phyloP scores from a whole-genome alignment of 2,329 filamentous ascomycete genomes.

The Sclerotinia glacialis region DNA sequence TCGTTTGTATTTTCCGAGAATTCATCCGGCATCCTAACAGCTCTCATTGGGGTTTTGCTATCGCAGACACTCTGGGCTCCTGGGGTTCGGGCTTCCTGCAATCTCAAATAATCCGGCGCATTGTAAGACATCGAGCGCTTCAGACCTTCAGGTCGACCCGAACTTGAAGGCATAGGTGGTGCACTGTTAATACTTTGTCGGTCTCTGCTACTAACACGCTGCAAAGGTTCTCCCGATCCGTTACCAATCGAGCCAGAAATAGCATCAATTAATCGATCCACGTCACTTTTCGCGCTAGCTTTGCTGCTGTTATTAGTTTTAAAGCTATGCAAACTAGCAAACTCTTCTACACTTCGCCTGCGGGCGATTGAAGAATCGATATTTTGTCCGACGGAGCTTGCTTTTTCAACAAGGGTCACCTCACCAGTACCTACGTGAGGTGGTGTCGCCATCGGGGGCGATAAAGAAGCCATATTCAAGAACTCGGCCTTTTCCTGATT shows the following conservation, averaged over 20 bases:
- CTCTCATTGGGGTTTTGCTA: slow-evolving; percentile 45
- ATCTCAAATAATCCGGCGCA: slow-evolving; percentile 28
- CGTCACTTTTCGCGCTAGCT: slow-evolving; percentile 51
- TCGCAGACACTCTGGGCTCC: slow-evolving; percentile 43
- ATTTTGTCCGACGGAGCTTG: slow-evolving; percentile 33
- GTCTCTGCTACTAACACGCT: slow-evolving; percentile 29
- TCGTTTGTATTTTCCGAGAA: slow-evolving; percentile 24
- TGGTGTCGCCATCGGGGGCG: slow-evolving; percentile 21
- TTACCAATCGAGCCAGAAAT: slow-evolving; percentile 59
- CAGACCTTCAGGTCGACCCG: slow-evolving; percentile 21
- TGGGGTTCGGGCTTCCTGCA: slow-evolving; percentile 38
- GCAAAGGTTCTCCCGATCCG: slow-evolving; percentile 40
- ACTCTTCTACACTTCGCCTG: slow-evolving; percentile 31
- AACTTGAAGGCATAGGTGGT: background rate
- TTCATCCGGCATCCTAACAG: slow-evolving; percentile 49
- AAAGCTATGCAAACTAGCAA: slow-evolving; percentile 33
- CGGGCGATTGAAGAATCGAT: slow-evolving; percentile 9
- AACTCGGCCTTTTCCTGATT: background rate
- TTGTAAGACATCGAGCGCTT: slow-evolving; percentile 31
- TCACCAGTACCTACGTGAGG: slow-evolving; percentile 47
- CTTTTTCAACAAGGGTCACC: slow-evolving; percentile 58
- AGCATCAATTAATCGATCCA: slow-evolving; percentile 69
- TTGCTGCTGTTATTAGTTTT: slow-evolving; percentile 33
- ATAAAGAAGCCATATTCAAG: background rate
- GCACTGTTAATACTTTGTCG: slow-evolving; percentile 24